phyloP scores from a whole-genome alignment of 169 alveolate species.

The Condylostoma magnum region DNA sequence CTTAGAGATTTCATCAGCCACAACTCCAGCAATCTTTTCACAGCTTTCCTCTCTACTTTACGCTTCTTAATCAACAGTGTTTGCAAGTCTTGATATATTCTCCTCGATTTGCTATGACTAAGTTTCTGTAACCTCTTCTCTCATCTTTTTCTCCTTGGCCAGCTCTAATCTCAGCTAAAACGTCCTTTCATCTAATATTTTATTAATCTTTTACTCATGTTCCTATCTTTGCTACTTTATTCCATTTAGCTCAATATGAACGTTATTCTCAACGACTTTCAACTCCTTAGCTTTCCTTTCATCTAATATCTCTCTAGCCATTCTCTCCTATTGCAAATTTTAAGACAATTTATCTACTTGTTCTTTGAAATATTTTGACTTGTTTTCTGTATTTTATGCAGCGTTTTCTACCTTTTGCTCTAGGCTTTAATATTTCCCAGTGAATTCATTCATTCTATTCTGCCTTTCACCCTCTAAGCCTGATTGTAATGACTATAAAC shows the following conservation, averaged over 20 bases:
- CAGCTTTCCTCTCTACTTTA: conserved; percentile 54
- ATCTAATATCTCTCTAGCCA: conserved; percentile 36
- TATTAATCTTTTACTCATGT: conserved; percentile 49
- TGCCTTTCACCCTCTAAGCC: conserved; percentile 22
- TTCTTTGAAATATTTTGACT: conserved; percentile 50
- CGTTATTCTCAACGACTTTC: conserved; percentile 47
- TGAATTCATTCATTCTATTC: conserved; percentile 2
- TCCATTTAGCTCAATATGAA: conserved; percentile 43
- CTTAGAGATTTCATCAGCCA: conserved; percentile 44
- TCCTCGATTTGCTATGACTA: conserved; percentile 55
- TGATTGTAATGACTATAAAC: not conserved
- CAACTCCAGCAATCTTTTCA: conserved; percentile 14
- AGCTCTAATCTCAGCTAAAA: conserved; percentile 57
- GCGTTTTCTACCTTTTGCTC: conserved; percentile 12
- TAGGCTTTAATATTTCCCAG: not conserved
- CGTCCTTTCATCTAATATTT: conserved; percentile 58
- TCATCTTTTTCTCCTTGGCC: conserved; percentile 64
- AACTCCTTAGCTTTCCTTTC: conserved; percentile 57
- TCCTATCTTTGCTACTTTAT: conserved; percentile 64
- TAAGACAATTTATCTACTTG: conserved; percentile 38
- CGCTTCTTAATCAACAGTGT: conserved; percentile 52
- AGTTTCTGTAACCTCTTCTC: conserved; percentile 70
- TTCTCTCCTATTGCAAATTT: conserved; percentile 29
- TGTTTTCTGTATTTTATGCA: conserved; percentile 1
- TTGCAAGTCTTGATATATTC: conserved; percentile 37